Percentiles rank a stretch among this genome's conserved stretches.
Evolutionary conservation across 805 yeast genomes (phyloP).

Genomic region (Starmera pachycereana): DNA sequence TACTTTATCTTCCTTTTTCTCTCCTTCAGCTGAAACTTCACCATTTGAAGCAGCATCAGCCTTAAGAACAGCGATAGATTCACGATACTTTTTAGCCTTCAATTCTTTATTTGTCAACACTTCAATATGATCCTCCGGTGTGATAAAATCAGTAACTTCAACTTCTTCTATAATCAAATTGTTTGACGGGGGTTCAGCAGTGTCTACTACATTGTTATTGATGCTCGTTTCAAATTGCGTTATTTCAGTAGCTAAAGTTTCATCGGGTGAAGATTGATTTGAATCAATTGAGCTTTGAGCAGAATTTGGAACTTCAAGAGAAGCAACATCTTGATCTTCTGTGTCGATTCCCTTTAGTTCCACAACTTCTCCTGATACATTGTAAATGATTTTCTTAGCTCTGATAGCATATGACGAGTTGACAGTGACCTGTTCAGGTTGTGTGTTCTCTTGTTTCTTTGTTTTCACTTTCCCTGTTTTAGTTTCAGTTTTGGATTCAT

Average conservation of each 20-base stretch:
- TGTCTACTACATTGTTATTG: conserved; percentile 3
- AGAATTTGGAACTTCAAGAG: no score
- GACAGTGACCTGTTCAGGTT: conserved; percentile 8
- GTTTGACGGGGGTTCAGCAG: background rate
- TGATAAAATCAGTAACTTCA: conserved; percentile 27
- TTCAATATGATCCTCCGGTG: conserved; percentile 4
- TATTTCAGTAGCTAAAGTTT: conserved; percentile 1
- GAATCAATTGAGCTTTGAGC: conserved; percentile 11
- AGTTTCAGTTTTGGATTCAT: background rate
- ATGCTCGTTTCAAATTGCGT: conserved; percentile 2
- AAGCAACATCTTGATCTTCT: conserved; percentile 6
- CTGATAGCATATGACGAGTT: conserved; percentile 19
- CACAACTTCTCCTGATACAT: conserved; percentile 10
- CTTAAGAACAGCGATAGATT: no score
- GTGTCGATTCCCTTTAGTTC: conserved; percentile 13
- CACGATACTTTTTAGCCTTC: no score
- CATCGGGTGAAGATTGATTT: conserved; percentile 3
- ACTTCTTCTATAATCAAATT: conserved; percentile 33
- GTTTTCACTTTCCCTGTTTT: conserved; percentile 1
- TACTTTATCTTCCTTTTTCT: no score
- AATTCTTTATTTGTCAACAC: no score
- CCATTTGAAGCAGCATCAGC: no score
- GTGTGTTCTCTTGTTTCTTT: background rate
- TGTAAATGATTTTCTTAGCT: conserved; percentile 15
- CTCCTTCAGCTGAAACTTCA: no score